Percentiles rank a stretch among this genome's conserved stretches.
These are phyloP conservation scores for Exophiala oligosperma DNA, from an alignment of 2,329 filamentous ascomycete species.

Conservation along the genomic window DNA sequence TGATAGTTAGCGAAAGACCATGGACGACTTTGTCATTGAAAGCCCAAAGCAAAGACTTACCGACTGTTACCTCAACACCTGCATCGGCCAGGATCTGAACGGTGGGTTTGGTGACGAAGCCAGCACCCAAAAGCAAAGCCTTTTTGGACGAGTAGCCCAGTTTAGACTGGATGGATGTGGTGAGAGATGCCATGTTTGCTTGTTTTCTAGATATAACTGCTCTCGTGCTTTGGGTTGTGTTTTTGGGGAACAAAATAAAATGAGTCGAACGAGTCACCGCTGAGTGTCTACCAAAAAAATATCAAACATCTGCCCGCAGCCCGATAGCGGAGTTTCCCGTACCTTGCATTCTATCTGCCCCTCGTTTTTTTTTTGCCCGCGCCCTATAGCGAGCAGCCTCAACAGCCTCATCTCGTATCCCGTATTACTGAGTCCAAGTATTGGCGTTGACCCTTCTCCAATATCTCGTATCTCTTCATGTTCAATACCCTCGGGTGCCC, in stretches of 20 bases:
- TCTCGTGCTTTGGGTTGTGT: neutral
- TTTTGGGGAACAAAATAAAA: neutral
- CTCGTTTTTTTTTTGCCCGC: neutral
- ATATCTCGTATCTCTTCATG: too few species aligned
- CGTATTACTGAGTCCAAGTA: too few species aligned
- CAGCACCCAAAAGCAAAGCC: slow-evolving; percentile 29
- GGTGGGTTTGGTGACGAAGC: slow-evolving; percentile 60
- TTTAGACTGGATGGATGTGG: slow-evolving; percentile 22
- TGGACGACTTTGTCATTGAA: slow-evolving; percentile 5
- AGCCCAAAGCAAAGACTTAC: slow-evolving; percentile 42
- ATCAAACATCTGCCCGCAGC: neutral
- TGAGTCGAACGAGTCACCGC: slow-evolving; percentile 12
- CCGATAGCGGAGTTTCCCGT: slow-evolving; percentile 17
- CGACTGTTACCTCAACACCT: slow-evolving; percentile 66
- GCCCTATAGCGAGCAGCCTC: too few species aligned
- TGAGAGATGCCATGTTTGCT: neutral
- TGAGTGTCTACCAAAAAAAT: slow-evolving; percentile 11
- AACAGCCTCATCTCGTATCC: too few species aligned
- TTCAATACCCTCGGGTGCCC: too few species aligned
- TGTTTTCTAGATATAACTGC: neutral
- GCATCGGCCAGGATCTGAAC: slow-evolving; percentile 62
- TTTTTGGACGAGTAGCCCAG: slow-evolving; percentile 23
- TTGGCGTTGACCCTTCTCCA: too few species aligned
- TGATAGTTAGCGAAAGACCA: slow-evolving; percentile 30
- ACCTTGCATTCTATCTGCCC: neutral